phyloP scores from a whole-genome alignment of 352 stramenopile genomes.

The Globisporangium middletonii region DNA sequence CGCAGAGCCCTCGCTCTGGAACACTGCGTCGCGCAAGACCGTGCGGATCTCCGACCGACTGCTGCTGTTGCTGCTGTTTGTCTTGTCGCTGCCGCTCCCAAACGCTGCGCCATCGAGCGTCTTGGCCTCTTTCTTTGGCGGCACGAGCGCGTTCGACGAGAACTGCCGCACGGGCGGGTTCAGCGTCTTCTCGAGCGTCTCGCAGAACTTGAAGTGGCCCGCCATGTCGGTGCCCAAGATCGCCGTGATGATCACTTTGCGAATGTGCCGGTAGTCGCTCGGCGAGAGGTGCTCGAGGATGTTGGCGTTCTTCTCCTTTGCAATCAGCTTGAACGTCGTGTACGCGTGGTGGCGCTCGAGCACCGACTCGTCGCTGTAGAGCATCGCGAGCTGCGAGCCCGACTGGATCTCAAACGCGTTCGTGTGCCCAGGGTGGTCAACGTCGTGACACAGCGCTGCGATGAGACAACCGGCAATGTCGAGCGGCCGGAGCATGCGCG shows the following conservation, averaged over 20 bases:
- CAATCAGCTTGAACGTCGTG: slow-evolving; percentile 82
- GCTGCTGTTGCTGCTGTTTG: slow-evolving; percentile 4
- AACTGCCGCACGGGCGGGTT: slow-evolving; percentile 50
- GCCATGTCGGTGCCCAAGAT: slow-evolving; percentile 91
- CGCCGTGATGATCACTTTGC: slow-evolving; percentile 84
- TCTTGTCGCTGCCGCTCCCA: slow-evolving; percentile 3
- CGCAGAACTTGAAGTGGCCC: slow-evolving; percentile 83
- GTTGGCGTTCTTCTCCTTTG: slow-evolving; percentile 81
- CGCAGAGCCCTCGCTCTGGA: slow-evolving; percentile 34
- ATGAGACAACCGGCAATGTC: slow-evolving; percentile 84
- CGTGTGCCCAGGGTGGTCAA: slow-evolving; percentile 88
- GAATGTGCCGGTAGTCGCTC: slow-evolving; percentile 67
- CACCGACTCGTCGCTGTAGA: slow-evolving; percentile 87
- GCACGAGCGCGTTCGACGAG: slow-evolving; percentile 30
- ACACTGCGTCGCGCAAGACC: slow-evolving; percentile 62
- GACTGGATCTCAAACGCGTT: slow-evolving; percentile 87
- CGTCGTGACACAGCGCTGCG: slow-evolving; percentile 86
- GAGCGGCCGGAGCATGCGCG: slow-evolving; percentile 67
- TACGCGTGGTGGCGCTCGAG: slow-evolving; percentile 87
- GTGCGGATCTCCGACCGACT: slow-evolving; percentile 22
- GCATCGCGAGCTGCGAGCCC: slow-evolving; percentile 67
- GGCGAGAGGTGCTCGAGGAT: slow-evolving; percentile 75
- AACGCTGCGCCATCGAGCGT: slow-evolving; percentile 1
- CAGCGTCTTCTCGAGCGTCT: slow-evolving; percentile 66
- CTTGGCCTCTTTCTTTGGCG: slow-evolving; percentile 23